Evolutionary conservation across 495 filamentous ascomycete species (phyloP), one percentile per base, ranked within the genome.

Genomic region (Tuber calosporum): DNA sequence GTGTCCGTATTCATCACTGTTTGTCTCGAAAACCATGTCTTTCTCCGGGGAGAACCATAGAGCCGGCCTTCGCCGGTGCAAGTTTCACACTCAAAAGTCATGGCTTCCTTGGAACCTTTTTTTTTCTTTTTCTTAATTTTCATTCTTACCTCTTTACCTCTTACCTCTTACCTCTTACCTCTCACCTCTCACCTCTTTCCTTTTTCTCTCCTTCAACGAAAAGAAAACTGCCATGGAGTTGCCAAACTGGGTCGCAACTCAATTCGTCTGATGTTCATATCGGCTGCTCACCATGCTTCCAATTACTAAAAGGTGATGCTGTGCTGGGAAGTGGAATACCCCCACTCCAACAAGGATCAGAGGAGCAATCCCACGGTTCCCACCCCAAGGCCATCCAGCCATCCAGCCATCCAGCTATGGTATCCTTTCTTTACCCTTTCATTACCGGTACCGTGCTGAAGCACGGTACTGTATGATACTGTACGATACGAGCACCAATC

Each of bases 221-320:
- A 62, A 1, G n/a, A 30, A 58, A n/a, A 13, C n/a, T 26, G 53
- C 69, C 69, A 73, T 77, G 68, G 75, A 77, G 76, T 77, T 78
- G 42, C 76, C 76, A 73, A 78, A 78, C 68, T 66, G 45, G 75
- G 76, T 36, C 76, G 75, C 53, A 68, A 45, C 70, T 62, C 69
- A 74, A 48, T 69, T 68, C 72, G 71, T 74, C 68, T 74, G 69
- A 73, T 76, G 72, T 75, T 73, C 74, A 39, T 71, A 78, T 78
- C 76, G 75, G 70, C 67, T 77, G 70, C 70, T 77, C 75, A 67
- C 74, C 76, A 34, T 77, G 39, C 76, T 67, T 71, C 69, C 42
- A 77, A 74, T 74, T 77, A 74, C 72, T 73, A 70, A 78, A 77
- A 73, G 71, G 9, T 41, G 70, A 75, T 67, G 53, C 3, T 69